A percentile compares a stretch with the other conserved stretches of the same genome.
Evolutionary conservation across 2,329 filamentous ascomycete genomes (phyloP).

Genomic region (Stachybotrys echinatus): DNA sequence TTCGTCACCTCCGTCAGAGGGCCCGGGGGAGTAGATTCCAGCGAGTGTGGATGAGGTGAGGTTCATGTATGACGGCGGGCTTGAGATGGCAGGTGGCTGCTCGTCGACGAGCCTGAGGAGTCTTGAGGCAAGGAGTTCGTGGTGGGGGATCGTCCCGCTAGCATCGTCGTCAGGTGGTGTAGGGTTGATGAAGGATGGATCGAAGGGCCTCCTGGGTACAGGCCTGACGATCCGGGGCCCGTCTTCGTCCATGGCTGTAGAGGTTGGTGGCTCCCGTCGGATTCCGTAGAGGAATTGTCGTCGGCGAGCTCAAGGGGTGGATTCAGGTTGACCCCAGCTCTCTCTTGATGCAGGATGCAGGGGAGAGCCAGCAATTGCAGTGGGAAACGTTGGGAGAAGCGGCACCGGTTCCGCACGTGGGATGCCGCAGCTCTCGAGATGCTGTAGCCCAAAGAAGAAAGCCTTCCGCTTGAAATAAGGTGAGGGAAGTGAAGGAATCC

Average conservation of each 20-base stretch:
- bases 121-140: slow-evolving; percentile 26
- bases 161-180: slow-evolving; percentile 35
- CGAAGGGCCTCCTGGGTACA: slow-evolving; percentile 67
- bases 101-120: slow-evolving; percentile 33
- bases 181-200: slow-evolving; percentile 44
- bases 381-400: too few species aligned
- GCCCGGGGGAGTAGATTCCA: slow-evolving; percentile 78
- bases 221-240: slow-evolving; percentile 60
- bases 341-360: too few species aligned
- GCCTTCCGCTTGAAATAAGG: too few species aligned
- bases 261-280: too few species aligned
- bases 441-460: too few species aligned
- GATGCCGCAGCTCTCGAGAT: too few species aligned
- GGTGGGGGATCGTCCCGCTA: slow-evolving; percentile 10
- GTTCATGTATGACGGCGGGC: slow-evolving; percentile 76
- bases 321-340: too few species aligned
- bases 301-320: too few species aligned
- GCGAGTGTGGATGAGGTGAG: slow-evolving; percentile 84
- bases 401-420: too few species aligned
- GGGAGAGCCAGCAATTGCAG: too few species aligned
- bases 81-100: slow-evolving; percentile 42
- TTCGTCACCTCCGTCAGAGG: slow-evolving; percentile 50
- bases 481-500: too few species aligned
- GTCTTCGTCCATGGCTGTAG: slow-evolving; percentile 29
- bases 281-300: too few species aligned